Evolutionary conservation across 139 green algal species (phyloP), one percentile per base, ranked within the genome.

Genomic region (Chara braunii): DNA sequence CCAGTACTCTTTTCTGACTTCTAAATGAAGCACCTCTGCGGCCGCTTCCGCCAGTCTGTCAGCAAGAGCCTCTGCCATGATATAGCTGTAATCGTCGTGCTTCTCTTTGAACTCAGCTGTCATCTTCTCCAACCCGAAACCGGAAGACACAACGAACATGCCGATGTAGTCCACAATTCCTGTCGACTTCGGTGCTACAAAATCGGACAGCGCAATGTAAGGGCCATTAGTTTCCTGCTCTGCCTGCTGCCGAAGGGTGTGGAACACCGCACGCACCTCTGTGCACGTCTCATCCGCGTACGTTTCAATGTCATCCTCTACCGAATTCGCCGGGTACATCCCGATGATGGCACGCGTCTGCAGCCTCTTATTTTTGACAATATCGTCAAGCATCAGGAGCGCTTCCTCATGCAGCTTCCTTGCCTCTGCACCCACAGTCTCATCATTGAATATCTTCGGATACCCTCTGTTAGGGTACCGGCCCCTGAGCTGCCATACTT

Each of bases 391-490:
- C 78, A 85, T 85, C 7, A 24, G 37, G 26, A 73, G 37, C 12
- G 92, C 92, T 50, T 99, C 92, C 0, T 93, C 85, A 62, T 92
- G 96, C 43, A 99, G 86, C 82, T 95, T 95, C 78, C 90, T 93
- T 28, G 92, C 92, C 85, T 99, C 92, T 22, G 28, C 35, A 2
- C 92, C 92, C 31, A 99, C 92, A 1, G 87, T 94, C 61, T 92
- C 80, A 55, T 99, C 92, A 36, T 99, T 96, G 87, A 99, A 99
- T 79, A 99, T 99, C 75, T 95, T 95, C 54, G 92, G 92, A 74
- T 95, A 99, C 60, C 91, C 91, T 40, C 92, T 86, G 82, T 99
- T 99, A 63, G 92, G 92, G 81, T 99, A 99, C 12, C 92, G 79
- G 0, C 92, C 92, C 4, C 92, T 85, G 59, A 99, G 82, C 83